These are phyloP conservation scores for Sphaerostilbella broomeana DNA, from an alignment of 2,329 filamentous ascomycete genomes.

Conservation along the genomic window DNA sequence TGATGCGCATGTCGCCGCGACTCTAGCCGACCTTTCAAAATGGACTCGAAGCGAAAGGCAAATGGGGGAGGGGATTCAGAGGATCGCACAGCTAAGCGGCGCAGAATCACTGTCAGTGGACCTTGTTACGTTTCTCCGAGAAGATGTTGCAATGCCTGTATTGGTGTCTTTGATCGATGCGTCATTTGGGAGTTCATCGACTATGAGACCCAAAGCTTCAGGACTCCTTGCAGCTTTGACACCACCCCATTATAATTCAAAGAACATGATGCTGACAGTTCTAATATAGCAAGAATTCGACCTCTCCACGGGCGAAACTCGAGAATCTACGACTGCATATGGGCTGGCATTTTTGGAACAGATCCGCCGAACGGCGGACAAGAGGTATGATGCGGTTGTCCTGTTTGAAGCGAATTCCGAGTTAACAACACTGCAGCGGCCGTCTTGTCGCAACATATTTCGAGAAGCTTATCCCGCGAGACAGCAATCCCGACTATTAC, in stretches of 20 bases:
- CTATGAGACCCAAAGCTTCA: not conserved
- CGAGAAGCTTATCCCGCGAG: slow-evolving; percentile 60
- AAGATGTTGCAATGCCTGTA: not conserved
- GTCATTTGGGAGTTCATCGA: not conserved
- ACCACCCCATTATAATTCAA: not conserved
- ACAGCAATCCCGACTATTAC: slow-evolving; percentile 68
- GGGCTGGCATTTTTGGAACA: slow-evolving; percentile 69
- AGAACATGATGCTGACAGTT: slow-evolving; percentile 6
- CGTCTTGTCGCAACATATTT: slow-evolving; percentile 70
- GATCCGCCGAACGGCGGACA: slow-evolving; percentile 70
- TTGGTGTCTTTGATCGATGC: not conserved
- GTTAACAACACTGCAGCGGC: slow-evolving; percentile 42
- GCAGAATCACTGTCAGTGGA: slow-evolving; percentile 43
- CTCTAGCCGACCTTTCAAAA: slow-evolving; percentile 25
- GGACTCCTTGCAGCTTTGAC: not conserved
- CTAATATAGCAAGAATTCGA: slow-evolving; percentile 34
- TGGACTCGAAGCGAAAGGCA: slow-evolving; percentile 54
- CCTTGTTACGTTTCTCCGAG: slow-evolving; percentile 3
- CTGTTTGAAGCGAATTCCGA: too few relatives aligned
- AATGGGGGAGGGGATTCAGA: slow-evolving; percentile 41
- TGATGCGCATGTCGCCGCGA: slow-evolving; percentile 25
- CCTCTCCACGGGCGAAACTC: slow-evolving; percentile 51
- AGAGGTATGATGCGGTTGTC: slow-evolving; percentile 53
- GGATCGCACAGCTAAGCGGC: slow-evolving; percentile 50
- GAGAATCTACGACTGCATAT: slow-evolving; percentile 61